These are phyloP conservation scores for Fusarium fujikuroi DNA, from an alignment of 2,329 filamentous ascomycete species.

Conservation along the genomic window DNA sequence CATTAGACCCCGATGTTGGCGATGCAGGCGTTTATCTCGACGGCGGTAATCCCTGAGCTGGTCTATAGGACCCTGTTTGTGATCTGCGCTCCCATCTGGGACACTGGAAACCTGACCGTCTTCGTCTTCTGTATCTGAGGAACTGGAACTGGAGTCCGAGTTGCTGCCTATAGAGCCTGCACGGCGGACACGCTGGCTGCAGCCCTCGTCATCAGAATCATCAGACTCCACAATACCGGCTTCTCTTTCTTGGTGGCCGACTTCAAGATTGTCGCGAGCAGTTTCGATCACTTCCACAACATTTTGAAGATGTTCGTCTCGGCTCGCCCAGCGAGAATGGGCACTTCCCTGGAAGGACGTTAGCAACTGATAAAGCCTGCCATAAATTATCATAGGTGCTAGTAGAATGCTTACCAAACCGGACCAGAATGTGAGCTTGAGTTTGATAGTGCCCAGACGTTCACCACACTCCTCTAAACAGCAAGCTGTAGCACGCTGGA, in stretches of 20 bases:
- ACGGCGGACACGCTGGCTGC: not conserved
- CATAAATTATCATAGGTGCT: not conserved
- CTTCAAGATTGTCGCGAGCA: conserved; percentile 49
- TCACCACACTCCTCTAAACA: conserved; percentile 59
- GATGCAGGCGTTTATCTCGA: conserved; percentile 68
- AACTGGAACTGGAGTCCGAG: conserved; percentile 45
- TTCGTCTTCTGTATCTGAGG: conserved; percentile 46
- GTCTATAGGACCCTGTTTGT: conserved; percentile 59
- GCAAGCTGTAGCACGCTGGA: conserved; percentile 58
- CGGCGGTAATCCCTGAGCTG: conserved; percentile 69
- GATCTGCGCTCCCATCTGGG: conserved; percentile 50
- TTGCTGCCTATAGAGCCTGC: conserved; percentile 37
- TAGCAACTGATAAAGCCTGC: not conserved
- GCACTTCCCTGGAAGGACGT: conserved; percentile 47
- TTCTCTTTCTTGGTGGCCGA: conserved; percentile 48
- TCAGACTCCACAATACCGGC: conserved; percentile 51
- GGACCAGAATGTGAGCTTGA: conserved; percentile 50
- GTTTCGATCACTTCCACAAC: conserved; percentile 61
- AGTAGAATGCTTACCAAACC: conserved; percentile 47
- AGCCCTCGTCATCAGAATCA: conserved; percentile 8
- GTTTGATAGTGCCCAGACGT: conserved; percentile 57
- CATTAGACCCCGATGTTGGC: conserved; percentile 76
- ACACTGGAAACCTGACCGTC: conserved; percentile 38
- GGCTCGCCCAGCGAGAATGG: conserved; percentile 51
- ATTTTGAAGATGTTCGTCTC: conserved; percentile 50